phyloP scores from a whole-genome alignment of 2,329 filamentous ascomycete species.

The Remersonia thermophila region DNA sequence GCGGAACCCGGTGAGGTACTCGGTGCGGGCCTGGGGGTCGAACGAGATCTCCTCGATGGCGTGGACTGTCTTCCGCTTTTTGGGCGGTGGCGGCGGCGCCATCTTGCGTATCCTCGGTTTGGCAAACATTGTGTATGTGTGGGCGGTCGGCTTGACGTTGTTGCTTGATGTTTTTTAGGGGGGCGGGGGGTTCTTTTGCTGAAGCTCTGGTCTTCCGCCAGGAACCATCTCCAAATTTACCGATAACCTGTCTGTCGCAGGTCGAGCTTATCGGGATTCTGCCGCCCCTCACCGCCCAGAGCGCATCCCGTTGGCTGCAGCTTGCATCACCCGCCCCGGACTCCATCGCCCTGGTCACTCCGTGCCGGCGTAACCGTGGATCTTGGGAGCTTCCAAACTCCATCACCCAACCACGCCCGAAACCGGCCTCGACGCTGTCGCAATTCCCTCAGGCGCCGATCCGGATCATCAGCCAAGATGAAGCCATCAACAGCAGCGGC shows the following conservation, averaged over 20 bases:
- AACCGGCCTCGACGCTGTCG: no score
- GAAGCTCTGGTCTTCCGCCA: background rate
- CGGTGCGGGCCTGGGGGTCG: conserved; percentile 63
- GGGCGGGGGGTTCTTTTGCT: background rate
- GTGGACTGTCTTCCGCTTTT: conserved; percentile 50
- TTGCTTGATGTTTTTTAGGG: no score
- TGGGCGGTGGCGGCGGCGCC: conserved; percentile 45
- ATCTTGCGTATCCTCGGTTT: conserved; percentile 47
- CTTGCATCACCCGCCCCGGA: no score
- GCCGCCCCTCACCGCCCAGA: conserved; percentile 2
- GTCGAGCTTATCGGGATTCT: background rate
- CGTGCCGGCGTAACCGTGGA: conserved; percentile 3
- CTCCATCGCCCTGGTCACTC: background rate
- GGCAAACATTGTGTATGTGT: conserved; percentile 29
- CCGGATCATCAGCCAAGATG: conserved; percentile 27
- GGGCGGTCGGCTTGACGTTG: no score
- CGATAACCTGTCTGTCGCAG: conserved; percentile 1
- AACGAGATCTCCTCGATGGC: conserved; percentile 73
- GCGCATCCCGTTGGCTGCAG: background rate
- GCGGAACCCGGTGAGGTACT: conserved; percentile 91
- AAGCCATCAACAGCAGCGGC: conserved; percentile 39
- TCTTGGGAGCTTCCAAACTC: background rate
- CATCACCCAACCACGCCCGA: background rate
- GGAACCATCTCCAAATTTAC: conserved; percentile 11
- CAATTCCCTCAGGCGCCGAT: no score